phyloP scores from a whole-genome alignment of 2,329 filamentous ascomycete species.

The Fusarium chuoi region DNA sequence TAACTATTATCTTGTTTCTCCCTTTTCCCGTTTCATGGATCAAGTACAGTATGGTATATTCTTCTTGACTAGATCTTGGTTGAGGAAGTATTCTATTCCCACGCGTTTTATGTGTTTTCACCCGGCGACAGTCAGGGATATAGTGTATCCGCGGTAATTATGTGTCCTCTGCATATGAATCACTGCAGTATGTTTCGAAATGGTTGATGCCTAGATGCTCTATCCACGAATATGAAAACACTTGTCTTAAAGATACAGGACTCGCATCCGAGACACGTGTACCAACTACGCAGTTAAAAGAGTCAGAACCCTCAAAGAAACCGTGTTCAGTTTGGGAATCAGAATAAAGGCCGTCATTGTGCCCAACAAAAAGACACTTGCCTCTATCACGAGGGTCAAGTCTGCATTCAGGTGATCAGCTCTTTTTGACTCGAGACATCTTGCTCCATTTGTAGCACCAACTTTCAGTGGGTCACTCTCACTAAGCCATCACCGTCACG shows the following conservation, averaged over 20 bases:
- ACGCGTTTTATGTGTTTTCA: background rate
- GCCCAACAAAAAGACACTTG: constrained; percentile 1
- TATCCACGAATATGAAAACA: constrained; percentile 3
- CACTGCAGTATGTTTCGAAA: background rate
- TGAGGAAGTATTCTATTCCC: background rate
- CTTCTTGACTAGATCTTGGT: background rate
- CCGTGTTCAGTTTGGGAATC: background rate
- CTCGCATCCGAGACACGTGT: constrained; percentile 7
- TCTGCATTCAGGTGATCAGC: constrained; percentile 28
- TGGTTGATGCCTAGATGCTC: constrained; percentile 3
- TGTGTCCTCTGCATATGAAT: background rate
- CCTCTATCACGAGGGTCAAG: constrained; percentile 16
- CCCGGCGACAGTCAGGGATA: background rate
- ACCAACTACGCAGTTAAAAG: background rate
- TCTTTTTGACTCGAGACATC: background rate
- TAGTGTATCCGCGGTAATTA: background rate
- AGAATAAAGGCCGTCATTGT: background rate
- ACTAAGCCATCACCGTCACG: constrained; percentile 21
- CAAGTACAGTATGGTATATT: background rate
- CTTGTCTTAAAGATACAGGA: constrained; percentile 8
- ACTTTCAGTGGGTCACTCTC: constrained; percentile 13
- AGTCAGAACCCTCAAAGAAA: background rate
- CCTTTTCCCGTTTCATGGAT: background rate
- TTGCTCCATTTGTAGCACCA: background rate
- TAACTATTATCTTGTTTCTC: background rate